phyloP scores from a whole-genome alignment of 371 early-diverging fungal genomes.

The Coemansia sp. region DNA sequence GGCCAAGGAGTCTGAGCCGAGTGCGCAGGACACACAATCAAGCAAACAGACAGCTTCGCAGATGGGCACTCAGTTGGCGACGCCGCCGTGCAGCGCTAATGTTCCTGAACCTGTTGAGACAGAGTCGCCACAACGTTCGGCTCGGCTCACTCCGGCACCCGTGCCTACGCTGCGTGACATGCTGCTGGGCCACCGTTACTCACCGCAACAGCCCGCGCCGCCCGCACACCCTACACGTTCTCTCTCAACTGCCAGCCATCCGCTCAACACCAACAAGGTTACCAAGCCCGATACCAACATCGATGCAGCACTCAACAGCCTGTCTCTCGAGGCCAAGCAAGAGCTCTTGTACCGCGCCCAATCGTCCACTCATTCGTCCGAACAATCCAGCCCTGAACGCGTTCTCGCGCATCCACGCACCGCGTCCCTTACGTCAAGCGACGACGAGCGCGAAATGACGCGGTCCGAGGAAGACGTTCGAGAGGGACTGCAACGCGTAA shows the following conservation, averaged over 20 bases:
- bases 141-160: conserved; percentile 22
- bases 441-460: conserved; percentile 27
- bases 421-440: conserved; percentile 22
- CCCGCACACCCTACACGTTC: conserved; percentile 6
- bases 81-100: conserved; percentile 17
- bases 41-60: background rate
- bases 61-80: conserved; percentile 2
- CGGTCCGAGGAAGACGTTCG: conserved; percentile 41
- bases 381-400: conserved; percentile 24
- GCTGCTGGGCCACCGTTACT: conserved; percentile 28
- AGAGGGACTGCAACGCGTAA: conserved; percentile 37
- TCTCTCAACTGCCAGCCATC: conserved; percentile 7
- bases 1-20: background rate
- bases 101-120: background rate
- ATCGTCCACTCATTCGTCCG: conserved; percentile 18
- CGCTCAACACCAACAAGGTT: background rate
- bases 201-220: conserved; percentile 21
- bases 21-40: too few relatives aligned
- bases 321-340: conserved; percentile 15
- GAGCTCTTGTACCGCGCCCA: background rate
- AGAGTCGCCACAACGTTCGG: conserved; percentile 13
- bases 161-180: conserved; percentile 49
- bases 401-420: conserved; percentile 5
- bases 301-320: conserved; percentile 12
- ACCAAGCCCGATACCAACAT: background rate